Evolutionary conservation across 495 filamentous ascomycete species (phyloP).

Genomic region (Bryoglossum gracile): DNA sequence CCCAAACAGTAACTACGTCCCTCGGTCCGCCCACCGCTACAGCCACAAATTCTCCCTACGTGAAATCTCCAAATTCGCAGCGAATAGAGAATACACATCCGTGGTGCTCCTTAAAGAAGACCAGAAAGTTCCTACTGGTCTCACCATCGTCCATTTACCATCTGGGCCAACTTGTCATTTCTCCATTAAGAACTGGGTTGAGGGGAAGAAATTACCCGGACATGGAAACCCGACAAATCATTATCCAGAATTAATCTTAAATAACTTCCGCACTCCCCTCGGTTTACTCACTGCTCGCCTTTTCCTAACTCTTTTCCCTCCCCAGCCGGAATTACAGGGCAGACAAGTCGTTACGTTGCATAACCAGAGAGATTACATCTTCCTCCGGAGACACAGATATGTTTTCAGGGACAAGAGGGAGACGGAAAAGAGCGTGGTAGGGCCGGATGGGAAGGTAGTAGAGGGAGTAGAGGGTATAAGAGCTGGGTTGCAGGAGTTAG

Average conservation of each 20-base stretch:
- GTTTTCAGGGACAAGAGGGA: slow-evolving; percentile 79
- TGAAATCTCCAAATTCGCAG: slow-evolving; percentile 82
- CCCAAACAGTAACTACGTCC: slow-evolving; percentile 83
- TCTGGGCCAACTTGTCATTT: slow-evolving; percentile 85
- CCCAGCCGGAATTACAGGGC: slow-evolving; percentile 72
- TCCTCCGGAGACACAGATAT: slow-evolving; percentile 83
- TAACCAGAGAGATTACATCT: slow-evolving; percentile 96
- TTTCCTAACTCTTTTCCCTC: slow-evolving; percentile 77
- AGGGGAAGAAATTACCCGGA: slow-evolving; percentile 73
- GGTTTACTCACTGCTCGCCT: slow-evolving; percentile 84
- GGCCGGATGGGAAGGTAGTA: slow-evolving; percentile 78
- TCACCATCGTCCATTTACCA: slow-evolving; percentile 79
- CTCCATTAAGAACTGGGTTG: slow-evolving; percentile 75
- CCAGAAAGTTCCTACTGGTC: slow-evolving; percentile 64
- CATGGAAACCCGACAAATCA: slow-evolving; percentile 86
- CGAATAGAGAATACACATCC: slow-evolving; percentile 70
- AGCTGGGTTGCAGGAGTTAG: slow-evolving; percentile 78
- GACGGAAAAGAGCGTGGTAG: slow-evolving; percentile 82
- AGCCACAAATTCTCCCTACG: slow-evolving; percentile 80
- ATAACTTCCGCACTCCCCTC: slow-evolving; percentile 90
- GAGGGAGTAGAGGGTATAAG: slow-evolving; percentile 74
- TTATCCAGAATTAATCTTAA: slow-evolving; percentile 87
- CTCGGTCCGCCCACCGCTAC: slow-evolving; percentile 69
- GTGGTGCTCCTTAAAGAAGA: slow-evolving; percentile 80
- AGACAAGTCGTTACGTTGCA: slow-evolving; percentile 87